Conservation (phyloP, 345 rosid genomes). For the Hibiscus tridactylites region DNA sequence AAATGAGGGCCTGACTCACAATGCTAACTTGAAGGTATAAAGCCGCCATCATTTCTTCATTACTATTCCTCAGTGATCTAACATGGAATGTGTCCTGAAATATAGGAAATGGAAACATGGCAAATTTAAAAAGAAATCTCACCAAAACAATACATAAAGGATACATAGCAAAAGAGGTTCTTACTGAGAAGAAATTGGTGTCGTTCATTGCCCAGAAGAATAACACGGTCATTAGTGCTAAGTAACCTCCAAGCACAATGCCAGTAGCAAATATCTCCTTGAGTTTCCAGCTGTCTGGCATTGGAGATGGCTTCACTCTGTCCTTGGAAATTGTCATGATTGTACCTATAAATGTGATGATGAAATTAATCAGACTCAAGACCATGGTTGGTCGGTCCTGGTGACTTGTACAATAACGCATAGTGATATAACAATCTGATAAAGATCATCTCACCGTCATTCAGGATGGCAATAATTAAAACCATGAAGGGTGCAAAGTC, state of each 20-base stretch:
- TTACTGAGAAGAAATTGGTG: constrained; percentile 67
- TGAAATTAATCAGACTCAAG: constrained; percentile 10
- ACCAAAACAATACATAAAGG: neutral
- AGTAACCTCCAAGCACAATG: constrained; percentile 69
- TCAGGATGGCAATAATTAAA: constrained; percentile 77
- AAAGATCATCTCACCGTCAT: constrained; percentile 53
- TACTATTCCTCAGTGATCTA: constrained; percentile 20
- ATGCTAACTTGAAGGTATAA: constrained; percentile 86
- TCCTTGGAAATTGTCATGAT: constrained; percentile 92
- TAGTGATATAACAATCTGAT: neutral
- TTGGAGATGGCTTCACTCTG: constrained; percentile 79
- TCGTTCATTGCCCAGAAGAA: constrained; percentile 78
- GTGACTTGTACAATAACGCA: neutral
- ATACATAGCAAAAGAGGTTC: constrained; percentile 1
- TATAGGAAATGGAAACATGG: neutral
- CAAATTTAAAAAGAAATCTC: neutral
- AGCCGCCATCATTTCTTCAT: constrained; percentile 66
- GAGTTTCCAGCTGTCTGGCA: constrained; percentile 90
- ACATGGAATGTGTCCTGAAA: constrained; percentile 57
- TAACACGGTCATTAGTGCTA: constrained; percentile 69
- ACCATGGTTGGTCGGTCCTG: neutral
- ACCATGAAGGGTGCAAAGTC: constrained; percentile 96
- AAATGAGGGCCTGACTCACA: constrained; percentile 82
- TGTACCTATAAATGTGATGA: constrained; percentile 38
- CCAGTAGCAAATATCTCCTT: constrained; percentile 76